Evolutionary conservation across 1,284 basidiomycete species (phyloP), one percentile per base, ranked within the genome.

Genomic region (Exobasidium rhododendri): DNA sequence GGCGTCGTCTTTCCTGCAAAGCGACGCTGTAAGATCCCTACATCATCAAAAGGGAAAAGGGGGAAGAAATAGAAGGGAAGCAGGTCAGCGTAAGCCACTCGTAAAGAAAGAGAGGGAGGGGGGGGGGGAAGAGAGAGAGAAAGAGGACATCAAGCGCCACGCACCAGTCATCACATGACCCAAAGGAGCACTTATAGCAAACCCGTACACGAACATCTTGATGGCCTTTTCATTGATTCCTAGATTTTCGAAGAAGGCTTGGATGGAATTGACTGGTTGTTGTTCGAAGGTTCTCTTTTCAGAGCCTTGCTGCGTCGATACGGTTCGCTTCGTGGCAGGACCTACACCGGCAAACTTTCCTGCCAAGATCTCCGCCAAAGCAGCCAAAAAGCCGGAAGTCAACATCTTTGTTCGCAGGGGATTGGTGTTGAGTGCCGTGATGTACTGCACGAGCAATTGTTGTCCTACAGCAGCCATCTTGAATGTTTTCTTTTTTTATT

Each of bases 131-230:
- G 10, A 40, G 35, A 40, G 7, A n/a, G n/a, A 51, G 11, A 14
- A 7, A 40, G 35, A 40, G 35, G 35, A 17, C 35, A 10, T 10
- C 17, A 50, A 50, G 20, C 14, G 47, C 50, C 14, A 59, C 61
- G 20, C 20, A 32, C 63, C 71, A 14, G 72, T 74, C 47, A 92
- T 85, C 77, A 85, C 81, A 75, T 93, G 92, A 49, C 86, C 84
- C 45, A 93, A 79, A 1, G 92, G 91, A 4, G 91, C 91, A n/a
- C 89, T 90, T 58, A 92, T 84, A 67, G 89, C 84, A 82, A 89
- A 87, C 67, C 91, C 92, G 73, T 92, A 93, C 29, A 89, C 62
- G 2, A 86, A 88, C 88, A 93, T 91, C 81, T 92, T 90, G 68
- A 89, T 61, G 6, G 90, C 88, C 68, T 70, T 62, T 46, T 74